These are phyloP conservation scores for Ramaria sp. DNA, from an alignment of 768 basidiomycete genomes.

Conservation along the genomic window DNA sequence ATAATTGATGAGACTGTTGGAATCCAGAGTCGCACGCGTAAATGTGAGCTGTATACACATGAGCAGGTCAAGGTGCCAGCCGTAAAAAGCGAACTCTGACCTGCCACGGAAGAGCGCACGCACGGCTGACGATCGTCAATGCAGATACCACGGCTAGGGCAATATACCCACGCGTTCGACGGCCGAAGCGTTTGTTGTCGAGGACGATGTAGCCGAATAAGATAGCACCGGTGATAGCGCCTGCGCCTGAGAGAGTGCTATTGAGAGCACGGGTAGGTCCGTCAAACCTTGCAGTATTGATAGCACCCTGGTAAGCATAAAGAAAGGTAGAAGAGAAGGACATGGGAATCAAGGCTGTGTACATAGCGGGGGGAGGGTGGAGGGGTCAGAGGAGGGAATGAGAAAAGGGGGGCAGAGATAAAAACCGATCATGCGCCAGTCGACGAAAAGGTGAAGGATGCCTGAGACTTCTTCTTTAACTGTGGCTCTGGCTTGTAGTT, in stretches of 20 bases:
- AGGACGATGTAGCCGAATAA: constrained; percentile 30
- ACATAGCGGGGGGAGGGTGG: constrained; percentile 15
- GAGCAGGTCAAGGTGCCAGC: neutral
- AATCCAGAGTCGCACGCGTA: constrained; percentile 16
- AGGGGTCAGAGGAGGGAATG: neutral
- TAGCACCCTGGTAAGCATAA: constrained; percentile 33
- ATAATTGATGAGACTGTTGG: constrained; percentile 19
- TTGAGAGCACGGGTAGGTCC: constrained; percentile 32
- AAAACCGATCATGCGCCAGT: constrained; percentile 26
- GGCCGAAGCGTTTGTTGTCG: constrained; percentile 22
- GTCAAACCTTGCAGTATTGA: constrained; percentile 29
- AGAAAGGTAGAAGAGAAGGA: constrained; percentile 34
- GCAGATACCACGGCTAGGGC: constrained; percentile 23
- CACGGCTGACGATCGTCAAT: constrained; percentile 25
- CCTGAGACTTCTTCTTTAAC: constrained; percentile 13
- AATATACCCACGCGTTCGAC: constrained; percentile 26
- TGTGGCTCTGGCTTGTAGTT: constrained; percentile 22
- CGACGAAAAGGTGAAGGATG: constrained; percentile 24
- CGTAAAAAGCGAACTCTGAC: constrained; percentile 5
- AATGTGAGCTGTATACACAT: constrained; percentile 19
- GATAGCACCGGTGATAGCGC: constrained; percentile 32
- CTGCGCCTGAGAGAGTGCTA: constrained; percentile 26
- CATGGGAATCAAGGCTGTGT: constrained; percentile 21
- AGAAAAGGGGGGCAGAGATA: neutral
- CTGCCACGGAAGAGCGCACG: constrained; percentile 29